Percentiles rank a stretch among this genome's conserved stretches.
Conservation (phyloP, 441 rosid species). For the Croton setiger region DNA sequence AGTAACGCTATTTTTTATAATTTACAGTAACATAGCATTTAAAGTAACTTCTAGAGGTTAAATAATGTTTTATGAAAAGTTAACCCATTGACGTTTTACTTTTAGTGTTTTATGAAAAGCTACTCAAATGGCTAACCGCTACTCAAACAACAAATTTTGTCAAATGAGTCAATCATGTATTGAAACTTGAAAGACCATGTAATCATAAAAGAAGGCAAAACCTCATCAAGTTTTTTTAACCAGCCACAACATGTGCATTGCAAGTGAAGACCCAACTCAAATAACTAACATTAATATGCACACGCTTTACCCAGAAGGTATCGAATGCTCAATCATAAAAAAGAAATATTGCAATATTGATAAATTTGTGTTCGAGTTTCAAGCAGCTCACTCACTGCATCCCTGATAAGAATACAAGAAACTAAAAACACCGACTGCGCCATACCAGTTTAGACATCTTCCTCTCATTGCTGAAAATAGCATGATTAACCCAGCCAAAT, state of each 20-base stretch:
- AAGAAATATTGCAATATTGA: too few species aligned
- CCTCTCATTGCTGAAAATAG: not conserved
- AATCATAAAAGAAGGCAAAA: not conserved
- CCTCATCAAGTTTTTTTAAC: too few species aligned
- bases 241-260: not conserved
- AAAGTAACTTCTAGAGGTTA: too few species aligned
- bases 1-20: too few species aligned
- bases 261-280: not conserved
- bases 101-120: too few species aligned
- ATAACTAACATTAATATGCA: not conserved
- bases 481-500: not conserved
- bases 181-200: not conserved
- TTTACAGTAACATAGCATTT: too few species aligned
- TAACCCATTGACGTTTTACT: too few species aligned
- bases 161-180: too few species aligned
- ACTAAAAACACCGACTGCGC: not conserved
- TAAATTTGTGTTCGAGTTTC: not conserved
- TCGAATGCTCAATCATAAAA: not conserved
- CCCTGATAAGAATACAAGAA: not conserved
- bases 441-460: not conserved
- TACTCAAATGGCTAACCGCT: too few species aligned
- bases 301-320: not conserved
- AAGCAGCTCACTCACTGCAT: too few species aligned
- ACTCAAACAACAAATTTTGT: too few species aligned
- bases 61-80: too few species aligned